Evolutionary conservation across 495 filamentous ascomycete genomes (phyloP), one percentile per base, ranked within the genome.

Genomic region (Pyrenula aspistea): DNA sequence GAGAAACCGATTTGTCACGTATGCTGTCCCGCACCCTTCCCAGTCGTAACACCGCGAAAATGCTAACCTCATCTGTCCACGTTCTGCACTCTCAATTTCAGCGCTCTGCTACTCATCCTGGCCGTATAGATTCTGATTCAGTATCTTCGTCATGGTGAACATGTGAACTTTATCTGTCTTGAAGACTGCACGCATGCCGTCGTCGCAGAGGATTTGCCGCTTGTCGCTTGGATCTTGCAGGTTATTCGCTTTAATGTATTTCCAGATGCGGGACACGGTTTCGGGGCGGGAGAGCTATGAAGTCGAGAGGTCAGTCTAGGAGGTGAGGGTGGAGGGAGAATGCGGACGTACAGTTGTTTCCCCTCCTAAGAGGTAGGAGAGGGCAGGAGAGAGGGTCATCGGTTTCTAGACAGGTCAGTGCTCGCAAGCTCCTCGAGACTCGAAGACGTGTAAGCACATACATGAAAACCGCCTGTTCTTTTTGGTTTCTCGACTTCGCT

Each of bases 81-180:
- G 31, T 15, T 42, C 31, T 15, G 15, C 31, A 8, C 31, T 15
- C 15, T 15, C 8, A 42, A 42, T 8, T 42, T 42, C 15, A 42
- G 31, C 31, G 31, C 31, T 42, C 31, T 20, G 50, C 20, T 19
- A 85, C 71, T 87, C 84, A 54, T 85, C 84, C 36, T 72, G 70
- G 36, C 73, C 78, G 62, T 83, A 88, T 58, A 88, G 67, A 59
- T 88, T 83, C 64, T 83, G 76, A 56, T 78, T 81, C 12, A 89
- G 76, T 21, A 88, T 80, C 68, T 88, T 88, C 72, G 93, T 96
- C 91, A 96, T 95, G 49, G 89, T 91, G 65, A 98, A 97, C 94
- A 98, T 98, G 63, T 96, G 89, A 36, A 98, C 85, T 61, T 82
- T 87, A 58, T 91, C 86, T 62, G 85, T 80, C 67, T 92, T 92